Evolutionary conservation across 1,139 yeast species (phyloP).

Genomic region (Magnusiomyces fungicola): DNA sequence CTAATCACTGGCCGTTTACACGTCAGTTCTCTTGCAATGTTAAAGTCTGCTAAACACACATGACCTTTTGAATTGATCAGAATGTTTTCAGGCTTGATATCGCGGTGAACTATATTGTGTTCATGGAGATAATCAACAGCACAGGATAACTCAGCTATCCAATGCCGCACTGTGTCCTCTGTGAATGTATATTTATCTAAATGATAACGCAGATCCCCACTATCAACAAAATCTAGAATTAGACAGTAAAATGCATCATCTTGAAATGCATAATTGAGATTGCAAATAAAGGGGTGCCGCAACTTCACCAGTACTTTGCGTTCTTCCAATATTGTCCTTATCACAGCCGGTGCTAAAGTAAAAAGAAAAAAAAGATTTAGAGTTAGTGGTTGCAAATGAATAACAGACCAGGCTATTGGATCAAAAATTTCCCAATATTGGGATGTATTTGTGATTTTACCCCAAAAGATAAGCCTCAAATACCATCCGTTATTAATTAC

Average conservation of each 20-base stretch:
- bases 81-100: slow-evolving; percentile 65
- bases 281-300: slow-evolving; percentile 74
- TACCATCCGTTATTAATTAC: too few relatives aligned
- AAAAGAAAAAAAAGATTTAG: slow-evolving; percentile 33
- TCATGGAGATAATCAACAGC: slow-evolving; percentile 62
- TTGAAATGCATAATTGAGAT: slow-evolving; percentile 74
- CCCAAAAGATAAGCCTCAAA: too few relatives aligned
- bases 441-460: too few relatives aligned
- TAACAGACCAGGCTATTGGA: too few relatives aligned
- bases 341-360: slow-evolving; percentile 21
- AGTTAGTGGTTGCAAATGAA: slow-evolving; percentile 25
- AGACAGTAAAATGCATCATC: slow-evolving; percentile 65
- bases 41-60: slow-evolving; percentile 65
- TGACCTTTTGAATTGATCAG: slow-evolving; percentile 62
- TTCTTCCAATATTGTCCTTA: slow-evolving; percentile 41
- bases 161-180: slow-evolving; percentile 58
- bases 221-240: slow-evolving; percentile 69
- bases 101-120: slow-evolving; percentile 58
- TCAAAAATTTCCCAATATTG: too few relatives aligned
- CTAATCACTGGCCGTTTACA: slow-evolving; percentile 30
- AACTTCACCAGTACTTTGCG: slow-evolving; percentile 52
- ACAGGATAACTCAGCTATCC: slow-evolving; percentile 60
- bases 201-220: slow-evolving; percentile 86
- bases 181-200: slow-evolving; percentile 44
- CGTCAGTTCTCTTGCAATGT: slow-evolving; percentile 36